Conservation (phyloP, 202 grass and related monocot species). For the Eragrostis tef region DNA sequence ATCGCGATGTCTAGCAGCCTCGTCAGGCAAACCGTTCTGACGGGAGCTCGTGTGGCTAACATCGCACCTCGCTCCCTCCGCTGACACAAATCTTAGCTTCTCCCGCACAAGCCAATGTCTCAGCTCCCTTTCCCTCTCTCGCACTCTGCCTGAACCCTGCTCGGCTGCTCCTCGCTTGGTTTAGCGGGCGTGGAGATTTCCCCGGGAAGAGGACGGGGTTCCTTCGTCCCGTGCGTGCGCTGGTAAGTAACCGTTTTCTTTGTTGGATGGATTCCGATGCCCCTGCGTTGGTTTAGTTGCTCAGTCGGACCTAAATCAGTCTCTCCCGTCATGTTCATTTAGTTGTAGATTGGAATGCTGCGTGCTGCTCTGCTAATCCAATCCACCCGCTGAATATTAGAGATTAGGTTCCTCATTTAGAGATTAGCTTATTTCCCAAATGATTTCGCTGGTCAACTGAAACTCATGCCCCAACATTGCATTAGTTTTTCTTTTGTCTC, state of each 20-base stretch:
- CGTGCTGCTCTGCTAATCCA: not conserved
- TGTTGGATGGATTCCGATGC: not conserved
- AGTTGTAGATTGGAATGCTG: not conserved
- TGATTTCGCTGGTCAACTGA: not conserved
- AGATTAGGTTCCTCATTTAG: not conserved
- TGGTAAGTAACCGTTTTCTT: not conserved
- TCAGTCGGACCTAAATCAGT: not conserved
- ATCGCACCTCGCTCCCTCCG: not conserved
- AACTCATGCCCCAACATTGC: not conserved
- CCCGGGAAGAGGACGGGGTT: not conserved
- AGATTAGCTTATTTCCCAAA: not conserved
- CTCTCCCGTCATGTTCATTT: not conserved
- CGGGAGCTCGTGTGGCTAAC: not conserved
- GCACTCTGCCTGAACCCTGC: not conserved
- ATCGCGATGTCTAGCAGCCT: no score
- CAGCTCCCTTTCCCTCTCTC: not conserved
- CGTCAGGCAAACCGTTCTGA: not conserved
- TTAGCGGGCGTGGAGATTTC: not conserved
- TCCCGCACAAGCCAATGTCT: not conserved
- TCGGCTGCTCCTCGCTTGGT: not conserved
- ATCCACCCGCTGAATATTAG: not conserved
- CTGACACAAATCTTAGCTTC: not conserved
- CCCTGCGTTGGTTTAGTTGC: not conserved
- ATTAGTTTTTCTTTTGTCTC: no score
- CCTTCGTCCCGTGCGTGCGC: not conserved